Conservation (phyloP, 2,329 filamentous ascomycete genomes). For the Pochonia chlamydosporia region DNA sequence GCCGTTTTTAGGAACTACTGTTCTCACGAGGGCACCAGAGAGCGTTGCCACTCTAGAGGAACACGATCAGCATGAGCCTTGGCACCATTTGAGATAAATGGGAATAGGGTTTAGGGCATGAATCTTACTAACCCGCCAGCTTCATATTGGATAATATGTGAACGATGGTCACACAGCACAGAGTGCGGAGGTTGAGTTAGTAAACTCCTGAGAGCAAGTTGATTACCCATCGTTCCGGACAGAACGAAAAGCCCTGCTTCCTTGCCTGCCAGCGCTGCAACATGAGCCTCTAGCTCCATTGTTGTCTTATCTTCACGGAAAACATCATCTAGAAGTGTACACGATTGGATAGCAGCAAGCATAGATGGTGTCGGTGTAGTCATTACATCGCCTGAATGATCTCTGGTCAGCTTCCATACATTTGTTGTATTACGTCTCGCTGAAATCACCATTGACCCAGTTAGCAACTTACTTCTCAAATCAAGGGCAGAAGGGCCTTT, state of each 20-base stretch:
- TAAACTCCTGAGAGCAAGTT: conserved; percentile 73
- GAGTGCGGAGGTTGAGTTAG: conserved; percentile 74
- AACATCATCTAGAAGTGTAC: conserved; percentile 78
- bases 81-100: neutral
- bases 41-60: conserved; percentile 58
- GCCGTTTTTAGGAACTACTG: conserved; percentile 64
- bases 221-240: conserved; percentile 93
- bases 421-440: neutral
- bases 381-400: conserved; percentile 40
- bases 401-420: neutral
- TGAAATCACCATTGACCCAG: neutral
- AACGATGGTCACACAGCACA: conserved; percentile 71
- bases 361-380: conserved; percentile 76
- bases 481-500: conserved; percentile 13
- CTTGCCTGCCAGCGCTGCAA: conserved; percentile 69
- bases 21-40: conserved; percentile 63
- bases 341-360: conserved; percentile 70
- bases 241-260: conserved; percentile 75
- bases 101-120: too few relatives aligned
- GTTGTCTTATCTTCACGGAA: conserved; percentile 77
- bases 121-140: conserved; percentile 52
- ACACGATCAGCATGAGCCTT: neutral
- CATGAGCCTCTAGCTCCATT: conserved; percentile 64
- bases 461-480: conserved; percentile 13
- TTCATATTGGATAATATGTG: conserved; percentile 68